Evolutionary conservation across 192 early-diverging fungal genomes (phyloP).

Genomic region (Linnemannia exigua): DNA sequence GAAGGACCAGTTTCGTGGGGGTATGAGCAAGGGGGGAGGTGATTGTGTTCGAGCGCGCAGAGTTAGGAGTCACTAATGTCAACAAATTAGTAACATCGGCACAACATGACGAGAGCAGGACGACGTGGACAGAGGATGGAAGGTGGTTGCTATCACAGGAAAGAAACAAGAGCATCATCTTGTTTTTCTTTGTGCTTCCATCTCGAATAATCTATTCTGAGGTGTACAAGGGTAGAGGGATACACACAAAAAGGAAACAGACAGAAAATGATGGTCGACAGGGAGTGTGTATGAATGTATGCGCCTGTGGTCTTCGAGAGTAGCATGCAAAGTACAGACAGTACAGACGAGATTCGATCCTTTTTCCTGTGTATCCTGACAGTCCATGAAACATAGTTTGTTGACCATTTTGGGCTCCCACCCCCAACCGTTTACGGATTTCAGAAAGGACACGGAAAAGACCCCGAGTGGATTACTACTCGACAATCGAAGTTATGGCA

Average conservation of each 20-base stretch:
- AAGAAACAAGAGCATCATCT: background rate
- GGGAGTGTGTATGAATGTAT: too few relatives aligned
- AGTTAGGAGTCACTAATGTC: background rate
- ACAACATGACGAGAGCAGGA: background rate
- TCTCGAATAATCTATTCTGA: conserved; percentile 6
- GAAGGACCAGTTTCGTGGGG: background rate
- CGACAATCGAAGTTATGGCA: background rate
- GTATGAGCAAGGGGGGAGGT: background rate
- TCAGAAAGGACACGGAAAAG: background rate
- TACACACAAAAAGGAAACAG: background rate
- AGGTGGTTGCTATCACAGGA: background rate
- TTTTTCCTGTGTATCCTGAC: background rate
- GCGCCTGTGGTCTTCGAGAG: too few relatives aligned
- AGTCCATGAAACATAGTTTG: background rate
- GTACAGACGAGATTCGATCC: too few relatives aligned
- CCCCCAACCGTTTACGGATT: conserved; percentile 3
- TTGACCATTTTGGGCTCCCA: background rate
- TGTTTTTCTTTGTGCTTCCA: conserved; percentile 3
- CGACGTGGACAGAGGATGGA: background rate
- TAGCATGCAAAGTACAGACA: too few relatives aligned
- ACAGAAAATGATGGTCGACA: background rate
- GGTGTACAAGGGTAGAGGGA: background rate
- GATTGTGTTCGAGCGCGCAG: background rate
- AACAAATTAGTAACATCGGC: background rate
- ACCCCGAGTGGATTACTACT: background rate